Percentiles rank a stretch among this genome's conserved stretches.
These are phyloP conservation scores for Russula vinacea DNA, from an alignment of 768 basidiomycete species.

Conservation along the genomic window DNA sequence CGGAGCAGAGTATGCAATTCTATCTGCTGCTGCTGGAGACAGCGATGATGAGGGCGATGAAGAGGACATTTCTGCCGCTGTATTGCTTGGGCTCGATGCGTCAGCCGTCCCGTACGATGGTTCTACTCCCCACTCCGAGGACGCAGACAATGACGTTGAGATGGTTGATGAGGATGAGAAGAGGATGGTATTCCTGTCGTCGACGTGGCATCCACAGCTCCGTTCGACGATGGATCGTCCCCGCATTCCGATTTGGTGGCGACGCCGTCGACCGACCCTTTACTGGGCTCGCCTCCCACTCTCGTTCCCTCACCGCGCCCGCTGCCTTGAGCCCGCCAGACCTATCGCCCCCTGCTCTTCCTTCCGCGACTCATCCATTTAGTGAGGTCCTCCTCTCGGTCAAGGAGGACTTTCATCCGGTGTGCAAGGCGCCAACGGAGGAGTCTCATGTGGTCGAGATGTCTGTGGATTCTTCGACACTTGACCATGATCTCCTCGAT, in stretches of 20 bases:
- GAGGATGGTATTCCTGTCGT: background rate
- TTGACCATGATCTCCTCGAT: conserved; percentile 2
- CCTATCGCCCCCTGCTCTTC: conserved; percentile 3
- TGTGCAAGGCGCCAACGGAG: conserved; percentile 4
- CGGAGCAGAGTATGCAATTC: conserved; percentile 28
- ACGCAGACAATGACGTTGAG: conserved; percentile 20
- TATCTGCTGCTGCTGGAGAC: conserved; percentile 31
- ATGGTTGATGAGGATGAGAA: conserved; percentile 21
- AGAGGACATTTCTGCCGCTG: conserved; percentile 25
- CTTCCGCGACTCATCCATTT: conserved; percentile 6
- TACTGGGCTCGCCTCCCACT: conserved; percentile 7
- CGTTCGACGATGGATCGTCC: conserved; percentile 16
- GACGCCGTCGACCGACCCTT: conserved; percentile 23
- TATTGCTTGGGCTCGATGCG: conserved; percentile 15
- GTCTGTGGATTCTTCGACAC: background rate
- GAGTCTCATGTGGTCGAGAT: conserved; percentile 7
- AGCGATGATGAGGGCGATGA: conserved; percentile 43
- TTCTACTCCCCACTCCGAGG: conserved; percentile 13
- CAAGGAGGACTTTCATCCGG: conserved; percentile 12
- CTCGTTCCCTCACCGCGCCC: background rate
- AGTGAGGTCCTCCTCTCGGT: conserved; percentile 15
- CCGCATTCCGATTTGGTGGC: conserved; percentile 20
- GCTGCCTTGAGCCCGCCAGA: conserved; percentile 12
- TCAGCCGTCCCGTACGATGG: background rate
- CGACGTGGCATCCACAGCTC: conserved; percentile 9